A percentile compares a stretch with the other conserved stretches of the same genome.
Conservation (phyloP, 805 yeast species). For the Saitoella complicata region DNA sequence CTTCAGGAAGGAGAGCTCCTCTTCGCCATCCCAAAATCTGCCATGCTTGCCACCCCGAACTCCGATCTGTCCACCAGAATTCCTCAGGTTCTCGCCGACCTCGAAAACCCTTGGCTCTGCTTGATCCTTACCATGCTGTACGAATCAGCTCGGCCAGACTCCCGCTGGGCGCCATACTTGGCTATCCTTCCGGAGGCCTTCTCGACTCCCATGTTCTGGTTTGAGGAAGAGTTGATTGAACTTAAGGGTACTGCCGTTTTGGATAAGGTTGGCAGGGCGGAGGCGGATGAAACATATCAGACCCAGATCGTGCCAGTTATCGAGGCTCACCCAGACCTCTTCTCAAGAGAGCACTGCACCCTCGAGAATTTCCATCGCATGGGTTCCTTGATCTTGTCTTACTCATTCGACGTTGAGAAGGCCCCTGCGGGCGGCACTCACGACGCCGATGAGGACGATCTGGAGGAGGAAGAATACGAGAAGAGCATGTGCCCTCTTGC, state of each 20-base stretch:
- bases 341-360: slow-evolving; percentile 13
- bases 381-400: slow-evolving; percentile 74
- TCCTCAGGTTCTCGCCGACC: slow-evolving; percentile 13
- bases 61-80: slow-evolving; percentile 17
- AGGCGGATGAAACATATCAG: slow-evolving; percentile 45
- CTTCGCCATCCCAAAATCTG: slow-evolving; percentile 49
- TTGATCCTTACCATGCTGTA: slow-evolving; percentile 51
- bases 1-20: slow-evolving; percentile 37
- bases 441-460: slow-evolving; percentile 6
- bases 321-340: slow-evolving; percentile 8
- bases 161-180: slow-evolving; percentile 59
- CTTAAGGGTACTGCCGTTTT: slow-evolving; percentile 58
- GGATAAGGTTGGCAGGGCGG: slow-evolving; percentile 51
- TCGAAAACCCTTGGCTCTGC: slow-evolving; percentile 56
- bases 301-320: slow-evolving; percentile 30
- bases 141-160: slow-evolving; percentile 35
- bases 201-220: slow-evolving; percentile 71
- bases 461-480: slow-evolving; percentile 16
- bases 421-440: not conserved
- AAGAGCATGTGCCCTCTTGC: slow-evolving; percentile 92
- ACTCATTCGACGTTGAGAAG: slow-evolving; percentile 67
- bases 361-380: slow-evolving; percentile 48
- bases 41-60: slow-evolving; percentile 44
- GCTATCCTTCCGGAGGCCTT: slow-evolving; percentile 43
- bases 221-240: slow-evolving; percentile 35